Percentiles rank a stretch among this genome's conserved stretches.
Evolutionary conservation across 306 rosid genomes (phyloP).

Genomic region (Prunus davidiana): DNA sequence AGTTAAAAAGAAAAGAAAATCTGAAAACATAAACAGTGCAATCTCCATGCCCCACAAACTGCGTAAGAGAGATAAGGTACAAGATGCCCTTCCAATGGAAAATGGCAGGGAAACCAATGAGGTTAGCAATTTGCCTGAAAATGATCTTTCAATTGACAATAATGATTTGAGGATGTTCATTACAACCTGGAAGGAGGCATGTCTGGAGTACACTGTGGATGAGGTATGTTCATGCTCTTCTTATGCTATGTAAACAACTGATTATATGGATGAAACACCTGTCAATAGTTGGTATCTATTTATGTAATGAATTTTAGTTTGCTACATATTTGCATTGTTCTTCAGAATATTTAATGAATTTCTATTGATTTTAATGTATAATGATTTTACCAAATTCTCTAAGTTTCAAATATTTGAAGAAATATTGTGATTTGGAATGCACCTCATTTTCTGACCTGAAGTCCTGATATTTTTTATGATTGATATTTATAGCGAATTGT

Average conservation of each 20-base stretch:
- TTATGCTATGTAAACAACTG: not conserved
- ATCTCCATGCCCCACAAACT: slow-evolving; percentile 16
- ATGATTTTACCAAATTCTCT: not conserved
- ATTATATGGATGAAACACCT: not conserved
- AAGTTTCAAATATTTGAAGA: not conserved
- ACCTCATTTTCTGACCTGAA: not conserved
- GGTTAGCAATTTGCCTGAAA: slow-evolving; percentile 1
- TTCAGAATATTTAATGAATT: not conserved
- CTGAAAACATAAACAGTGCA: slow-evolving; percentile 1
- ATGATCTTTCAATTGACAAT: slow-evolving; percentile 37
- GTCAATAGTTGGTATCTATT: not conserved
- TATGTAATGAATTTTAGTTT: not conserved
- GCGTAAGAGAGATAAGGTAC: slow-evolving; percentile 14
- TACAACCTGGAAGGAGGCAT: slow-evolving; percentile 77
- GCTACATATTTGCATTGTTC: not conserved
- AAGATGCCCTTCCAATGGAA: slow-evolving; percentile 15
- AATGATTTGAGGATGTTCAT: slow-evolving; percentile 58
- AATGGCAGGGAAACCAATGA: slow-evolving; percentile 18
- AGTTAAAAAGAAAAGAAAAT: slow-evolving; percentile 36
- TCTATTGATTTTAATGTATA: not conserved
- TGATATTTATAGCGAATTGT: not conserved
- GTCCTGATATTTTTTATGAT: not conserved
- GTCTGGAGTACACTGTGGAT: slow-evolving; percentile 36
- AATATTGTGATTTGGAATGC: not conserved
- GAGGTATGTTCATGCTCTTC: slow-evolving; percentile 51